Conservation (phyloP, 1,284 basidiomycete genomes). For the Trichosporon faecale region DNA sequence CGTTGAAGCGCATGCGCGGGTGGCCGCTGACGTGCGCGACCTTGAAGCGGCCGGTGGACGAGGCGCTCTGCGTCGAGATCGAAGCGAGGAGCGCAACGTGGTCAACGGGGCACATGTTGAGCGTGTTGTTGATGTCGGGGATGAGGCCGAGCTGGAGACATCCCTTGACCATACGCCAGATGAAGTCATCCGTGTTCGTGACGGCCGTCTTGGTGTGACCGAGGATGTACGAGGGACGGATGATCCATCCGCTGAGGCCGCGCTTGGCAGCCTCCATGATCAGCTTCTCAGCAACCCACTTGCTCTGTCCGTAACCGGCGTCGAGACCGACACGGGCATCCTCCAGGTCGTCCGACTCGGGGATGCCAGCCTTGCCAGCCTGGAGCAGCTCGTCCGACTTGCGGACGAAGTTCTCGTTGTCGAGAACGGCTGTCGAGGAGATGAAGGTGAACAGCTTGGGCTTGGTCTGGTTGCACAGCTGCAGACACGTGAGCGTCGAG, state of each 20-base stretch:
- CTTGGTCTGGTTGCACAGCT: slow-evolving; percentile 69
- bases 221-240: slow-evolving; percentile 94
- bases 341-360: slow-evolving; percentile 87
- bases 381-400: slow-evolving; percentile 69
- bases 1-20: slow-evolving; percentile 87
- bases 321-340: slow-evolving; percentile 73
- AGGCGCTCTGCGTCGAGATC: slow-evolving; percentile 62
- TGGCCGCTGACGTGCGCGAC: slow-evolving; percentile 86
- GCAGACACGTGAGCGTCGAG: slow-evolving; percentile 77
- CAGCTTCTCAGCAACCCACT: slow-evolving; percentile 97
- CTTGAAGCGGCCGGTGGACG: slow-evolving; percentile 55
- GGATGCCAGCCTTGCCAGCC: slow-evolving; percentile 64
- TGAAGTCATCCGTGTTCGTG: slow-evolving; percentile 98
- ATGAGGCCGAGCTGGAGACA: slow-evolving; percentile 92
- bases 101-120: slow-evolving; percentile 98
- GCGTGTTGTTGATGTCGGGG: slow-evolving; percentile 96
- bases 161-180: slow-evolving; percentile 97
- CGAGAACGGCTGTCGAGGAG: slow-evolving; percentile 89
- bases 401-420: slow-evolving; percentile 83
- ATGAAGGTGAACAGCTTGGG: slow-evolving; percentile 86
- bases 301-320: slow-evolving; percentile 94
- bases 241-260: slow-evolving; percentile 81
- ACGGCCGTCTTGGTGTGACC: slow-evolving; percentile 87
- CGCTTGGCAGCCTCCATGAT: slow-evolving; percentile 84
- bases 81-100: slow-evolving; percentile 84